These are phyloP conservation scores for Phytopythium oedochilum DNA, from an alignment of 352 stramenopile species.

Conservation along the genomic window DNA sequence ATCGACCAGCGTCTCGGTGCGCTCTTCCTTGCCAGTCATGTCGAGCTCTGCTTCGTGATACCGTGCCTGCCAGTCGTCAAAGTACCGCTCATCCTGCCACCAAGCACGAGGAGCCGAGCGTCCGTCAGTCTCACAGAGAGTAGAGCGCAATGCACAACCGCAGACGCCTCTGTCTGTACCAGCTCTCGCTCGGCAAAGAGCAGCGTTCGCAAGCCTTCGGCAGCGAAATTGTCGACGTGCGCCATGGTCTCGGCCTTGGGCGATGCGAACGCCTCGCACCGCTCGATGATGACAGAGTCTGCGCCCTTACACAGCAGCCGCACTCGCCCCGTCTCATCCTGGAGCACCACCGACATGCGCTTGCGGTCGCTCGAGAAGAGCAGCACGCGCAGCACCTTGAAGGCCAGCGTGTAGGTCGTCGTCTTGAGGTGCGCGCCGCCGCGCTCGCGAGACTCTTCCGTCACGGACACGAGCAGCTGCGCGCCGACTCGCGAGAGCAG, in stretches of 20 bases:
- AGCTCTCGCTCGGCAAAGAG: slow-evolving; percentile 72
- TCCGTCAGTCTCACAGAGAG: no score
- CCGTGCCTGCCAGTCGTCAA: slow-evolving; percentile 53
- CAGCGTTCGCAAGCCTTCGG: slow-evolving; percentile 83
- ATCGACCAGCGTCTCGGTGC: slow-evolving; percentile 49
- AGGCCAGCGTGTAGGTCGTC: slow-evolving; percentile 59
- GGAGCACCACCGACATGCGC: slow-evolving; percentile 81
- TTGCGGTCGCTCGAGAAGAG: slow-evolving; percentile 80
- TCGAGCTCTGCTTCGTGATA: slow-evolving; percentile 72
- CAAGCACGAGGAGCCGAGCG: background rate
- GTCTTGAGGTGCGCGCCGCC: slow-evolving; percentile 48
- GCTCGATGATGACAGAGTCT: slow-evolving; percentile 71
- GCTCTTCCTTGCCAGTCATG: slow-evolving; percentile 58
- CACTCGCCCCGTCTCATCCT: slow-evolving; percentile 41
- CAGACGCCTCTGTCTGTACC: slow-evolving; percentile 33
- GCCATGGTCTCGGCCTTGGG: slow-evolving; percentile 47
- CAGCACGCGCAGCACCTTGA: slow-evolving; percentile 64
- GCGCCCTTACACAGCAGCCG: slow-evolving; percentile 80
- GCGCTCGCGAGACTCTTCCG: slow-evolving; percentile 49
- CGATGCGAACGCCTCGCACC: slow-evolving; percentile 58
- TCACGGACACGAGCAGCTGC: slow-evolving; percentile 54
- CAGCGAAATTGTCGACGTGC: slow-evolving; percentile 80
- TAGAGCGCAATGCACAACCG: no score
- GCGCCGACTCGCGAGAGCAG: slow-evolving; percentile 59
- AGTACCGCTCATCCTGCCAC: slow-evolving; percentile 58